Evolutionary conservation across 257 asterid genomes (phyloP).

Genomic region (Solanum etuberosum): DNA sequence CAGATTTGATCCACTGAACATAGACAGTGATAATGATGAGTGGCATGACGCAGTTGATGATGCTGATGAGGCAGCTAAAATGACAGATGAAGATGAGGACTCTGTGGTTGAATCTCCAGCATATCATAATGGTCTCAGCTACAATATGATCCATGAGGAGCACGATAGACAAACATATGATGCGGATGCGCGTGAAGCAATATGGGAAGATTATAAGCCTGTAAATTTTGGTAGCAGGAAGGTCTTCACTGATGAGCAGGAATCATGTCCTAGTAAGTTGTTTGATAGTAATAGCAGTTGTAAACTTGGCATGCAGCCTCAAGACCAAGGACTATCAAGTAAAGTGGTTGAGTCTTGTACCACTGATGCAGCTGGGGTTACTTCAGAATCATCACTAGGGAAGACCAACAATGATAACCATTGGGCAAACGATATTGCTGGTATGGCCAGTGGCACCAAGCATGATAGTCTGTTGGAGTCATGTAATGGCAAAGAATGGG

Average conservation of each 20-base stretch:
- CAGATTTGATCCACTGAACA: constrained; percentile 44
- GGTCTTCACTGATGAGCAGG: neutral
- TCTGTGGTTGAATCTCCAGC: constrained; percentile 38
- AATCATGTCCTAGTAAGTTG: neutral
- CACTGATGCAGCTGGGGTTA: neutral
- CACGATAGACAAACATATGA: neutral
- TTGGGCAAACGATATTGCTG: constrained; percentile 1
- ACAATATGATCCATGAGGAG: constrained; percentile 1
- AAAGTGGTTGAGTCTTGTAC: neutral
- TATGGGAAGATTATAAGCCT: neutral
- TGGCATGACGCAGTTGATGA: constrained; percentile 21
- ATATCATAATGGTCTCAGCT: constrained; percentile 4
- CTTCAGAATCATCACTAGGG: neutral
- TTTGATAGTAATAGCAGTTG: neutral
- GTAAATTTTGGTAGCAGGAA: neutral
- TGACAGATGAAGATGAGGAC: constrained; percentile 35
- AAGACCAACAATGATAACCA: constrained; percentile 4
- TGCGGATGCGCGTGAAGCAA: neutral
- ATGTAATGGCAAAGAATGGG: constrained; percentile 27
- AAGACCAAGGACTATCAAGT: neutral
- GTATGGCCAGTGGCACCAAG: neutral
- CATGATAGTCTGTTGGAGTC: constrained; percentile 9
- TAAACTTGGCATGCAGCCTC: neutral
- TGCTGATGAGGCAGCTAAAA: constrained; percentile 2
- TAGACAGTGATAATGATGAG: constrained; percentile 87